Base-by-base conservation (phyloP, 2,329 filamentous ascomycete genomes). In the Colletotrichum destructivum region DNA sequence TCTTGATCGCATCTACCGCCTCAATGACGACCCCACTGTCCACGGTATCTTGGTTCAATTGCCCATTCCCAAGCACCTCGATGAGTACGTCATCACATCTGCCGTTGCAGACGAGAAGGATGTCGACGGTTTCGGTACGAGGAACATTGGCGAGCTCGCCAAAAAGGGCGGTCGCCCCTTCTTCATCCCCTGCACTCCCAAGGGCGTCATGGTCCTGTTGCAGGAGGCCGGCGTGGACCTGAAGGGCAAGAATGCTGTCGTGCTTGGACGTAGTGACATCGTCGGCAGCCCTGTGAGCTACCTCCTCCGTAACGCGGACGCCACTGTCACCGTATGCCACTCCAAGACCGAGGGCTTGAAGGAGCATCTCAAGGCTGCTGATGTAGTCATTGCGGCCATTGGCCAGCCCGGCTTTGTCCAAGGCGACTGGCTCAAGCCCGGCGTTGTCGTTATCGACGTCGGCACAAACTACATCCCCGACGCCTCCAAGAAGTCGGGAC, bases 281-380 rank as follows among this genome's bases (percentile, higher is more conserved):
- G 96, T 99, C 44, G 96, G 96, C 75, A 97, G 95, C 82, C 96
- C 96, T 21, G 95, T 98, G 80, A 98, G 96, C 86, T 97, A 97
- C 81, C 88, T 99, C 75, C 88, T 99, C 76, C 96, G 95, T 82
- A 97, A 97, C 79, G 96, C 96, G 55, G 94, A 99, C 82, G 96
- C 96, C 55, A 99, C 96, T 40, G 96, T 99, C 76, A 98, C 96
- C 2, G 91, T 98, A 66, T 98, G 96, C 85, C 96, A 99, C 83
- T 98, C 95, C 74, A 93, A 92, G 85, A 98, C 95, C 5, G 83
- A 90, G 71, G 88, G 93, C 76, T 84, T 98, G 49, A 86, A 92
- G 69, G 88, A 90, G 23, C 88, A 96, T 74, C 85, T 98, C 79
- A 95, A 94, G 86, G 86, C 88, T 69, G 96, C 96, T 52, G 96